A percentile compares a stretch with the other conserved stretches of the same genome.
phyloP scores from a whole-genome alignment of 805 yeast species.

The Candida fluviatilis region DNA sequence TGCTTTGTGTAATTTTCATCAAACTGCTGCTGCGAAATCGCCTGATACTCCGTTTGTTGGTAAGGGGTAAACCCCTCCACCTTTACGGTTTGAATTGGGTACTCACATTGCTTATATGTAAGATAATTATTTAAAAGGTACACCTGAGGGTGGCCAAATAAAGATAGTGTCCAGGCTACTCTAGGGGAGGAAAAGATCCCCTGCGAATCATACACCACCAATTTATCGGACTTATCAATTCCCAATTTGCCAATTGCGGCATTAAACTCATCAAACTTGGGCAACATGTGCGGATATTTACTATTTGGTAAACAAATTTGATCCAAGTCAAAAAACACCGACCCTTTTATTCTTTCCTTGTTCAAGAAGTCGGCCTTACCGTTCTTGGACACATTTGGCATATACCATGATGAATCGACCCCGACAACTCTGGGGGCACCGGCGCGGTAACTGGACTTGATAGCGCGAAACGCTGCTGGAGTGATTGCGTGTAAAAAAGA shows the following conservation, averaged over 20 bases:
- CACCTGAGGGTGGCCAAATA: constrained; percentile 73
- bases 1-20: constrained; percentile 35
- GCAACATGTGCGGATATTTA: constrained; percentile 89
- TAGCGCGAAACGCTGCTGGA: constrained; percentile 1
- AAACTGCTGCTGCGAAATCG: constrained; percentile 23
- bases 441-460: not conserved
- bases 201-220: constrained; percentile 80
- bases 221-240: constrained; percentile 45
- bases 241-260: constrained; percentile 53
- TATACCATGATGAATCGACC: constrained; percentile 88
- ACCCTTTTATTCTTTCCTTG: constrained; percentile 55
- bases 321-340: constrained; percentile 80
- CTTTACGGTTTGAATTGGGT: constrained; percentile 40
- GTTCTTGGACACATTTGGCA: constrained; percentile 68
- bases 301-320: constrained; percentile 54
- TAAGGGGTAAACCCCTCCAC: constrained; percentile 15
- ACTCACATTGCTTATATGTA: constrained; percentile 43
- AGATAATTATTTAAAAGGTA: constrained; percentile 67
- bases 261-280: constrained; percentile 54
- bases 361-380: constrained; percentile 54
- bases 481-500: not conserved
- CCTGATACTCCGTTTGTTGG: constrained; percentile 8
- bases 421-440: constrained; percentile 39
- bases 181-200: constrained; percentile 89
- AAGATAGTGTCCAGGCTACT: constrained; percentile 83